These are phyloP conservation scores for Forsythia viridissima DNA, from an alignment of 257 asterid species.

Conservation along the genomic window DNA sequence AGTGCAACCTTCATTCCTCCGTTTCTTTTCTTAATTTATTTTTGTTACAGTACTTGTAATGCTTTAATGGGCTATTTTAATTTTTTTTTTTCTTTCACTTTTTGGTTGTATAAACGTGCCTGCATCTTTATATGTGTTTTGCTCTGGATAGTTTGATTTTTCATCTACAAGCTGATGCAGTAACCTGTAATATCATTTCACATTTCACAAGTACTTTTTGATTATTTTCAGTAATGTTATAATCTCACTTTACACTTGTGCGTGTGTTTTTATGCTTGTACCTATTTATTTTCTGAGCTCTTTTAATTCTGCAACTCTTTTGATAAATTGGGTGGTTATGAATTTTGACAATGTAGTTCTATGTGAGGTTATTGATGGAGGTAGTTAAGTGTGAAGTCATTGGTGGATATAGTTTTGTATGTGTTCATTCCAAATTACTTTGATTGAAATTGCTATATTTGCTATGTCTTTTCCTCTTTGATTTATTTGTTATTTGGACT, in stretches of 20 bases:
- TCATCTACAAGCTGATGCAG: conserved; percentile 16
- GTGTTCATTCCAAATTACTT: not conserved
- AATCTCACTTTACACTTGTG: not conserved
- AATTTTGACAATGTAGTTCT: conserved; percentile 25
- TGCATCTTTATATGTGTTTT: not conserved
- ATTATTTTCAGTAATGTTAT: not conserved
- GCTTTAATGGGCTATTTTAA: conserved; percentile 3
- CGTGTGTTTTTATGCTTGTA: not conserved
- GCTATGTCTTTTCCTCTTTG: not conserved
- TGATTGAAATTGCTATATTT: not conserved
- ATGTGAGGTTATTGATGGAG: conserved; percentile 41
- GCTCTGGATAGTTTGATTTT: not conserved
- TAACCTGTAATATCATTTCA: not conserved
- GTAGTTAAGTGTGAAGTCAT: conserved; percentile 39
- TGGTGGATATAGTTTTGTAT: conserved; percentile 30
- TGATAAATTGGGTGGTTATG: conserved; percentile 21
- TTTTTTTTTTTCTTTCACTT: not conserved
- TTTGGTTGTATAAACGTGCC: conserved; percentile 1
- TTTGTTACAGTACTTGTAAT: not conserved
- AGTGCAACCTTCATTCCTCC: conserved; percentile 1
- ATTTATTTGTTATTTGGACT: too few species aligned
- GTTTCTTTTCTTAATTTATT: not conserved
- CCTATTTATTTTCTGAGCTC: conserved; percentile 7
- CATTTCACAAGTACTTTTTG: not conserved
- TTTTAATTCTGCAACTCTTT: not conserved